Evolutionary conservation across 129 eudicot species (phyloP), one percentile per base, ranked within the genome.

Genomic region (Chrysanthemum makinoi): DNA sequence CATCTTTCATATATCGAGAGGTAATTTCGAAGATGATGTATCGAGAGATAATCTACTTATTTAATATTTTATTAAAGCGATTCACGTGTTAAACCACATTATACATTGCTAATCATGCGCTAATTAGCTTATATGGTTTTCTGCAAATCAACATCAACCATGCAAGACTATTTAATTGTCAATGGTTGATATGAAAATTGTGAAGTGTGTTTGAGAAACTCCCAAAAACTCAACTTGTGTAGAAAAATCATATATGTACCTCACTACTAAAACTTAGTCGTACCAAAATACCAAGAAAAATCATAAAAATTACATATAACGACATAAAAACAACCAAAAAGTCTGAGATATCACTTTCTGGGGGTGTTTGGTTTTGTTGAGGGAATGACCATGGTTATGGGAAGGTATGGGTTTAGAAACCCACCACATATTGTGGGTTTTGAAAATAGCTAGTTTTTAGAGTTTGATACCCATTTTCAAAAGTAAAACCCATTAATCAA

Each of bases 221-320:
- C 87, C 35, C 80, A 81, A 59, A 79, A 62, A 58, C 62, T 73
- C 92, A 85, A 90, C 79, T 87, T 90, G 93, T 82, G 4, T 2
- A 58, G 39, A 74, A 69, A 66, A 62, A 76, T 65, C 56, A 62
- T 33, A 75, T 62, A 43, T 73, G 96, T 90, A 84, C 90, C 96
- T 75, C 68, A 65, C 83, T 62, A 53, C 62, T 10, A 72, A 80
- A 68, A 77, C 75, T 60, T 60, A 60, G 18, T 60, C 65, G 12
- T 20, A 0, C 13, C 65, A 39, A 22, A 26, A 26, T 71, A 69
- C 76, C 69, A 69, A 44, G 55, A 51, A 43, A 30, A 17, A 39
- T 46, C 10, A 43, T 11, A 43, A 55, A 3, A 2, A 12, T 26
- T 15, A 20, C 4, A 18, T 17, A 39, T 35, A 70, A 70, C 24